Conservation (phyloP, 192 early-diverging fungal genomes). For the Powellomyces hirtus region DNA sequence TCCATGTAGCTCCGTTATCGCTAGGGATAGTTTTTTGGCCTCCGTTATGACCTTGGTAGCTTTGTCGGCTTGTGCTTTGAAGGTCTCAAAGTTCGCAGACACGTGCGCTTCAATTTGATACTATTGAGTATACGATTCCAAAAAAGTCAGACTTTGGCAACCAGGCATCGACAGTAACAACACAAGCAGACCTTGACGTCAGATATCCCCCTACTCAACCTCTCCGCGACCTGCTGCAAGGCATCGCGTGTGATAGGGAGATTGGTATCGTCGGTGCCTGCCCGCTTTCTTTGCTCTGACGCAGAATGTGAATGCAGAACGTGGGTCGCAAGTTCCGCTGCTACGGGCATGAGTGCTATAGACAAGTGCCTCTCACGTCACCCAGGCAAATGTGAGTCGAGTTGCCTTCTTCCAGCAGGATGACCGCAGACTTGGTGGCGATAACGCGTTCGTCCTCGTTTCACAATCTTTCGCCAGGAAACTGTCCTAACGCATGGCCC, state of each 20-base stretch:
- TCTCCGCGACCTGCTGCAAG: conserved; percentile 19
- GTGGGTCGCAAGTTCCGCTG: too few species aligned
- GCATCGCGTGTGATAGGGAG: not conserved
- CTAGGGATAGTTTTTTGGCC: not conserved
- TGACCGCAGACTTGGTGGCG: too few species aligned
- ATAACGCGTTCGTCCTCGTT: too few species aligned
- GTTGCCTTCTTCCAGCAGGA: too few species aligned
- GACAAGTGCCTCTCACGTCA: too few species aligned
- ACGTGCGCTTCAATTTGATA: conserved; percentile 26
- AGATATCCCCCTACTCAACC: conserved; percentile 11
- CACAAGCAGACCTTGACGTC: conserved; percentile 11
- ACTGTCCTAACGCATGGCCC: too few species aligned
- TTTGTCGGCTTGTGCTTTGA: not conserved
- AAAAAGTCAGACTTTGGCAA: not conserved
- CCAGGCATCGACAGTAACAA: not conserved
- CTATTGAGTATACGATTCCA: not conserved
- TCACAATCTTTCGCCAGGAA: too few species aligned
- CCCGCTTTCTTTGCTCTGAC: too few species aligned
- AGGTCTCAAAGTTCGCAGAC: conserved; percentile 2
- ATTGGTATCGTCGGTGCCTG: not conserved
- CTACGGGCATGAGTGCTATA: too few species aligned
- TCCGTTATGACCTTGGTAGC: not conserved
- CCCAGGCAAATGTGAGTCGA: too few species aligned
- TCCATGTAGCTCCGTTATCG: not conserved
- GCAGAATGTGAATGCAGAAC: too few species aligned